Base-by-base conservation (phyloP, 352 stramenopile genomes). In the Phytophthora sansomeana region DNA sequence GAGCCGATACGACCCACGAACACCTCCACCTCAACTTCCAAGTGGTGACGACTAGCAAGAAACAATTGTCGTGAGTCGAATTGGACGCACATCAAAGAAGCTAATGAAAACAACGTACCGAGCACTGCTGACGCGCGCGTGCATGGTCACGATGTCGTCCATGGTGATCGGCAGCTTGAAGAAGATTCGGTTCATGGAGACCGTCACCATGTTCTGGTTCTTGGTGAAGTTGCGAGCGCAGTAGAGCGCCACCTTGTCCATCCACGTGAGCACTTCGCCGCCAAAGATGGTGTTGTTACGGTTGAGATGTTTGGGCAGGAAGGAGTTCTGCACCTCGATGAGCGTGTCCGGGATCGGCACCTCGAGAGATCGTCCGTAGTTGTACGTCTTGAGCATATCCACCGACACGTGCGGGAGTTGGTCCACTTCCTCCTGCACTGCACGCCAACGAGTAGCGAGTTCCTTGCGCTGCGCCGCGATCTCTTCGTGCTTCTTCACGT, bases 251-350 rank as follows among this genome's bases (percentile, higher is more conserved):
- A 80, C 78, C 58, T 91, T 89, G 66, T 91, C 80, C 80, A 89
- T 87, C 78, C 78, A 89, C 30, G 67, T 77, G 43, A 89, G 76
- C 51, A 89, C 72, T 64, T 91, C 82, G n/a, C 78, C 82, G 4
- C 82, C 82, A 59, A 89, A 89, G 43, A 90, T 90, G 50, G 82
- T 91, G 61, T 91, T 85, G 77, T 91, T 91, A 26, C 77, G 77
- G 70, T 90, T 91, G 36, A 91, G 33, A 61, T 91, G 80, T 63
- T 91, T 91, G 29, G 83, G 83, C 61, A 87, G 32, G 56, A 91
- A 91, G 33, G 75, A 89, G 65, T 89, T 90, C 41, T 90, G 81
- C 44, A 92, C 80, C 35, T 92, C 83, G 36, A 92, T 85, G 47
- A 89, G 70, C 58, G 79, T 92, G 47, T 88, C 79, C 2, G 75